Percentiles rank a stretch among this genome's conserved stretches.
These are phyloP conservation scores for Sclerotinia nivalis DNA, from an alignment of 2,329 filamentous ascomycete genomes.

Conservation along the genomic window DNA sequence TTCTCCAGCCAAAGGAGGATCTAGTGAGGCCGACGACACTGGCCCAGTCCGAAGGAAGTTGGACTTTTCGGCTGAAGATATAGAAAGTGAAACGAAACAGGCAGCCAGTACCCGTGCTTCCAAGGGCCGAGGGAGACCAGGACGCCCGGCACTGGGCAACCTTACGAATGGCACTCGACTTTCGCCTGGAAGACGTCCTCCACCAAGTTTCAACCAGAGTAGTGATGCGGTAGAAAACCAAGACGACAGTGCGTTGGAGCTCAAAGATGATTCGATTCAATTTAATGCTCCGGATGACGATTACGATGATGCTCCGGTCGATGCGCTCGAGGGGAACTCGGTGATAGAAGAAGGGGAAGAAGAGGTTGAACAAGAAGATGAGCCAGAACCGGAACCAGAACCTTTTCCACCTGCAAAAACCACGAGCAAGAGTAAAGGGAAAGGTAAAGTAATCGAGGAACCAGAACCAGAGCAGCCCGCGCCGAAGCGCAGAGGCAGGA, in stretches of 20 bases:
- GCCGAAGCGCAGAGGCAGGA: constrained; percentile 18
- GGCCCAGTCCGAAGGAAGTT: constrained; percentile 38
- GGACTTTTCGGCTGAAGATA: constrained; percentile 38
- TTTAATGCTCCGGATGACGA: constrained; percentile 30
- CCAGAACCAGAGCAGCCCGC: neutral
- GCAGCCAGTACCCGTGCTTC: constrained; percentile 6
- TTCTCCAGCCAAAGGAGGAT: constrained; percentile 38
- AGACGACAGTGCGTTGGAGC: constrained; percentile 54
- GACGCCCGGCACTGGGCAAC: constrained; percentile 24
- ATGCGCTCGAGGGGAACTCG: constrained; percentile 33
- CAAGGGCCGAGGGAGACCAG: constrained; percentile 21
- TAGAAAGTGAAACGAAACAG: constrained; percentile 26
- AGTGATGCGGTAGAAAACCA: constrained; percentile 45
- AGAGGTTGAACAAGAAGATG: constrained; percentile 28
- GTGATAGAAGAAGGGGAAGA: constrained; percentile 22
- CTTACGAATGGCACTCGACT: constrained; percentile 32
- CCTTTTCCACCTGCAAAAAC: constrained; percentile 9
- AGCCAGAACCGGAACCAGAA: constrained; percentile 27
- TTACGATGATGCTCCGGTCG: constrained; percentile 41
- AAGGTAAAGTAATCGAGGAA: constrained; percentile 22
- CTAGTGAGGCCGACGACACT: constrained; percentile 32
- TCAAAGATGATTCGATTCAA: constrained; percentile 34
- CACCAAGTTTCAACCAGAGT: constrained; percentile 32
- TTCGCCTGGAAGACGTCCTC: constrained; percentile 23
- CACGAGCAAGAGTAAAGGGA: constrained; percentile 22